These are phyloP conservation scores for Batrachochytrium dendrobatidis DNA, from an alignment of 371 early-diverging fungal genomes.

Conservation along the genomic window DNA sequence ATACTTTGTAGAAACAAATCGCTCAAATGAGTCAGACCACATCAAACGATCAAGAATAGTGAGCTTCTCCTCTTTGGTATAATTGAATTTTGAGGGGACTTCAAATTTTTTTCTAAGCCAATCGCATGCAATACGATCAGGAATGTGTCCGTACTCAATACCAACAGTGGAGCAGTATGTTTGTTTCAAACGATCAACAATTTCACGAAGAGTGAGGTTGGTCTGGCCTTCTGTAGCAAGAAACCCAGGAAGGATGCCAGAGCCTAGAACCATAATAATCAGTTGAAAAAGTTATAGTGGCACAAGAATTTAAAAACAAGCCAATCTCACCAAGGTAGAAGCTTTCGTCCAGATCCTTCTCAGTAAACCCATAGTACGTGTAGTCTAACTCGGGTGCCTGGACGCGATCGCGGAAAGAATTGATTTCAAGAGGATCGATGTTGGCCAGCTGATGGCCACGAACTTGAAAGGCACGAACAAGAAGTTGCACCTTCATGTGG, in stretches of 20 bases:
- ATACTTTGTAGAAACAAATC: conserved; percentile 91
- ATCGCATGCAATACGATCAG: conserved; percentile 90
- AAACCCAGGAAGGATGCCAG: conserved; percentile 91
- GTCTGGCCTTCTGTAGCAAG: conserved; percentile 47
- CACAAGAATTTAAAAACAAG: conserved; percentile 5
- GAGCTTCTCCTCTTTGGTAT: conserved; percentile 77
- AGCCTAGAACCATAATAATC: conserved; percentile 38
- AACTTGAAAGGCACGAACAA: conserved; percentile 90
- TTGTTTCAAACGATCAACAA: conserved; percentile 67
- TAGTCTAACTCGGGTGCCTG: conserved; percentile 75
- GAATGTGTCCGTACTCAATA: conserved; percentile 95
- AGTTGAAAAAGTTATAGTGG: conserved; percentile 1
- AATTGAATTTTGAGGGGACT: conserved; percentile 77
- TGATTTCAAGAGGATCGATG: conserved; percentile 87
- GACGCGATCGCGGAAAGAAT: conserved; percentile 48
- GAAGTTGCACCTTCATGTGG: conserved; percentile 95
- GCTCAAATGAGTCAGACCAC: conserved; percentile 94
- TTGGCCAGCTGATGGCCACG: conserved; percentile 94
- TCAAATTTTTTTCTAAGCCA: conserved; percentile 92
- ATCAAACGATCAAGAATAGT: conserved; percentile 90
- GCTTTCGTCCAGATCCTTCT: conserved; percentile 80
- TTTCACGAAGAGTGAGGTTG: conserved; percentile 77
- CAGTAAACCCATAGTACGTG: conserved; percentile 87
- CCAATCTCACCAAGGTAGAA: conserved; percentile 63
- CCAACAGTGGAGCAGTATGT: conserved; percentile 92